Base-by-base conservation (phyloP, 2,329 filamentous ascomycete species). In the Lithohypha guttulata region DNA sequence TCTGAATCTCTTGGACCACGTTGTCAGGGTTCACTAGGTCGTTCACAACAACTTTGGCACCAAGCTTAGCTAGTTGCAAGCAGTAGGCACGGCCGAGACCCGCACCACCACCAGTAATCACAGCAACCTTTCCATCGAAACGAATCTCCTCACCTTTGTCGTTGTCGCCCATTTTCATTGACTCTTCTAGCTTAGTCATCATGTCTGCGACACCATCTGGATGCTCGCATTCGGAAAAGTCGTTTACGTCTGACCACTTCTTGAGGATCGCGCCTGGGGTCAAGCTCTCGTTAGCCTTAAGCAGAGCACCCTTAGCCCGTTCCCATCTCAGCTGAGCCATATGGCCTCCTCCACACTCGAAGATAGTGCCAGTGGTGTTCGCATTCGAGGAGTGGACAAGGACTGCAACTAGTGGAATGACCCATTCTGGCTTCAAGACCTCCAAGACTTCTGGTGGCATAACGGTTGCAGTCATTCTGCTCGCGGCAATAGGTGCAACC, bases 271-370 rank as follows among this genome's bases (percentile, higher is more conserved):
- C 86, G 50, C 82, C 81, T 8, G 91, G 84, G 4, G 89, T 96
- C 62, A 94, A 82, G 48, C 75, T 79, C 54, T 81, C 76, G 62
- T 96, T 91, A 41, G 85, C 79, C 70, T 89, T 93, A 57, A 95
- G 75, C 26, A 96, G 73, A 46, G 84, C 81, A 63, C 91, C 91
- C 60, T 77, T 80, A 40, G 91, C 79, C 48, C 91, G 81, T 72
- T 98, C 84, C 91, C 91, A 98, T 56, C 91, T 77, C 43, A 94
- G 65, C 73, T 96, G 96, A 51, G 89, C 84, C 42, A 93, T 68
- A 65, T 93, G 85, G 41, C 89, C 91, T 58, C 84, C 91, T 44
- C 91, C 91, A 49, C 83, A 84, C 66, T 96, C 91, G 61, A 87
- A 96, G 60, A 96, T 94, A 45, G 77, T 71, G 47, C 91, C 91